Evolutionary conservation across 116 monocot species (phyloP), one percentile per base, ranked within the genome.

Genomic region (Papilionanthe hybrid): DNA sequence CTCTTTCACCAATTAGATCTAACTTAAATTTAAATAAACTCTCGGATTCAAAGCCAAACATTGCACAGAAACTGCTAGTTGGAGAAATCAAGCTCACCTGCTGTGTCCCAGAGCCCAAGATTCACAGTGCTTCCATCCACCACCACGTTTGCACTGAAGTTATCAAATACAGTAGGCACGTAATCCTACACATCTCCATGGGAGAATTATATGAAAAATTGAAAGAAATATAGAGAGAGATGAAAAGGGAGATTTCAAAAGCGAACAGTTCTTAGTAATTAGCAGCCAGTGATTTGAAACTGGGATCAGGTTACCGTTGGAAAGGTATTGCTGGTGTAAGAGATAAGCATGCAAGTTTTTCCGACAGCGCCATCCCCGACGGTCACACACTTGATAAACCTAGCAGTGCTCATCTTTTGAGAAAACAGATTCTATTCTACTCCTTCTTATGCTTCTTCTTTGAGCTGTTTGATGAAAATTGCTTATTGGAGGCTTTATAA

Each of bases 301-400:
- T 32, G 68, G 2, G 2, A 5, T 20, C 17, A 13, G 19, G 11
- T 56, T 79, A 93, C 92, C 83, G 84, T 90, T 3, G 88, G 81
- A 87, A 90, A 77, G 85, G 9, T 45, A 45, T 45, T 45, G 45
- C 45, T 45, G 6, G 45, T 45, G 9, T 45, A 45, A 5, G 45
- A 91, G 63, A 91, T 92, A 58, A 92, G 87, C 91, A 92, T 89
- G 85, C 89, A 92, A 3, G 92, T 92, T 83, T 92, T 92, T 13
- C 92, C 90, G 19, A 92, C 92, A 7, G 92, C 92, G 28, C 92
- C 92, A 30, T 93, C 92, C 23, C 92, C 90, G 37, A 90, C 88
- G 0, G 86, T 93, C 49, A 93, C 90, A 56, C 92, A 93, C 79
- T 93, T 92, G 84, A 92, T 86, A 81, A 92, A 92, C 80, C 92